Conservation (phyloP, 148 eudicot species). For the Arctostaphylos glauca region DNA sequence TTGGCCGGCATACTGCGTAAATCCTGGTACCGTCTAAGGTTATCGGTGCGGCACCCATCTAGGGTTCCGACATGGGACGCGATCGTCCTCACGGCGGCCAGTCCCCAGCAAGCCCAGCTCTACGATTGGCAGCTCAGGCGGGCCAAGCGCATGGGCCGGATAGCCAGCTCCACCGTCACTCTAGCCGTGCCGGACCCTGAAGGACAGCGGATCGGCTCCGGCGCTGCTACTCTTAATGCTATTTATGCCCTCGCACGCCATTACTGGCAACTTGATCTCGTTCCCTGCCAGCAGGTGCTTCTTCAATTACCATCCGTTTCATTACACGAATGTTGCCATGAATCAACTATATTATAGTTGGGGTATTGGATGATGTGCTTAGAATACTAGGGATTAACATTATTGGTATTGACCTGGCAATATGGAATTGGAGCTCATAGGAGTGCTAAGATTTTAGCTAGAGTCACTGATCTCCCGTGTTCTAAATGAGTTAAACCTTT, state of each 20-base stretch:
- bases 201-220: constrained; percentile 90
- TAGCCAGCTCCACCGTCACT: constrained; percentile 65
- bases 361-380: background rate
- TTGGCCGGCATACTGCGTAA: constrained; percentile 45
- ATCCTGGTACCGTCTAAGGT: constrained; percentile 76
- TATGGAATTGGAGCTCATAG: background rate
- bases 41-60: constrained; percentile 76
- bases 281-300: constrained; percentile 8
- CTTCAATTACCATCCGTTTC: background rate
- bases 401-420: background rate
- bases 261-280: constrained; percentile 25
- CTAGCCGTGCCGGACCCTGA: constrained; percentile 89
- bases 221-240: constrained; percentile 92
- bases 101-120: constrained; percentile 85
- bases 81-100: constrained; percentile 81
- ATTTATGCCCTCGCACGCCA: constrained; percentile 62
- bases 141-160: constrained; percentile 82
- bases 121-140: constrained; percentile 83
- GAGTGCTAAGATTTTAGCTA: background rate
- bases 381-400: background rate
- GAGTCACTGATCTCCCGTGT: background rate
- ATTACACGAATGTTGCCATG: background rate
- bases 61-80: constrained; percentile 99
- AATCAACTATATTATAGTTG: background rate
- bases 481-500: background rate